A percentile compares a stretch with the other conserved stretches of the same genome.
Evolutionary conservation across 208 protist genomes (phyloP).

Genomic region (Kentomonas sorsogonicus): DNA sequence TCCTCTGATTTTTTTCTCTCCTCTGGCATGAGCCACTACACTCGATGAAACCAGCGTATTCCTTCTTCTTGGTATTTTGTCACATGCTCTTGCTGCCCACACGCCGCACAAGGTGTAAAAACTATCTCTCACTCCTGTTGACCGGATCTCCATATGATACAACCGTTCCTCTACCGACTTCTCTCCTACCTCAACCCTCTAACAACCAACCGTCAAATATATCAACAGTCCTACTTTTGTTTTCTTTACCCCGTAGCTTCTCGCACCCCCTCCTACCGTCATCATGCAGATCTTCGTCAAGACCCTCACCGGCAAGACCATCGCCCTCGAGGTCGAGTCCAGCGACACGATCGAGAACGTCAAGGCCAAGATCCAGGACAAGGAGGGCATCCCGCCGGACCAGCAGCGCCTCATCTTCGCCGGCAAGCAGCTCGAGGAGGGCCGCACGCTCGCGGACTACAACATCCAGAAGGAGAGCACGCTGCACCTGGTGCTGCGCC

Average conservation of each 20-base stretch:
- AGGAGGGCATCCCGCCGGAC: constrained; percentile 96
- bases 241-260: constrained; percentile 7
- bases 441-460: constrained; percentile 97
- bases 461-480: constrained; percentile 99
- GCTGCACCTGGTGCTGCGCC: constrained; percentile 98
- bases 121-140: too few relatives aligned
- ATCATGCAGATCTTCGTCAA: constrained; percentile 97
- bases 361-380: constrained; percentile 99
- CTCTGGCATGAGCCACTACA: too few relatives aligned
- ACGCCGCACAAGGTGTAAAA: too few relatives aligned
- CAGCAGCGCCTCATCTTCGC: constrained; percentile 93
- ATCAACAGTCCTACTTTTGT: too few relatives aligned
- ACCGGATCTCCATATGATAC: too few relatives aligned
- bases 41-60: too few relatives aligned
- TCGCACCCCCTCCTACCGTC: not conserved
- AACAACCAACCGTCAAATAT: too few relatives aligned
- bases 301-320: constrained; percentile 97
- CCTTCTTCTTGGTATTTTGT: too few relatives aligned
- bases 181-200: too few relatives aligned
- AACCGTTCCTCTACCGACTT: too few relatives aligned
- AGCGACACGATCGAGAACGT: constrained; percentile 96
- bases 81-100: too few relatives aligned
- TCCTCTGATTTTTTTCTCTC: not conserved
- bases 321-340: constrained; percentile 97
- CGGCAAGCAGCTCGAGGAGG: constrained; percentile 98